Evolutionary conservation across 2,329 filamentous ascomycete genomes (phyloP), one percentile per base, ranked within the genome.

Genomic region (Aspergillus novofumigatus): DNA sequence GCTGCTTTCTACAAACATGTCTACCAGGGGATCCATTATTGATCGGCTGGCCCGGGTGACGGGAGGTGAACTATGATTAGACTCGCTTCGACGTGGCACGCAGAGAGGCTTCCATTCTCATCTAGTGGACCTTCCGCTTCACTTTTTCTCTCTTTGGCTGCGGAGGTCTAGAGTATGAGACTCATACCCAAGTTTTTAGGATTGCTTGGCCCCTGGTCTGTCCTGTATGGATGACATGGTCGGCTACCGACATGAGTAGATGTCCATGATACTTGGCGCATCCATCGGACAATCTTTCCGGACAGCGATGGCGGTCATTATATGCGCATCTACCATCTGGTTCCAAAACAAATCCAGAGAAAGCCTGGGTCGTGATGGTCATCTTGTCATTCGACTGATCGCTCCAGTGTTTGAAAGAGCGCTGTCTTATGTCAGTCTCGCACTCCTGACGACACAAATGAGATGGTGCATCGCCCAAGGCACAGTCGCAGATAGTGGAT

Each of bases 1-100:
- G 28, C 29, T 26, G 14, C n/a, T 17, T 35, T 21, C 14, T 21
- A 32, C 32, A 41, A 20, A 21, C 29, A 51, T 35, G 28, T 17
- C 17, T 42, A 23, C 52, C 48, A 42, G 35, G 48, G 8, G 8
- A 51, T 41, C 49, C 23, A 41, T 21, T 23, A 35, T 49, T 32
- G 23, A 58, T 62, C 59, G 56, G 56, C 52, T 55, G 53, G 56
- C 48, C 29, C 53, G 47, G 56, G 59, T 62, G 54, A 57, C 57
- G 57, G 56, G 57, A 42, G 55, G 52, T 47, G 52, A 53, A 54
- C 52, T 48, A 28, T n/a, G 26, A 11, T n/a, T 20, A 28, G 6
- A 10, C 57, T 54, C 48, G 35, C 32, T 55, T 64, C 62, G 57
- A 67, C 65, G 65, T 67, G 65, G 65, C 65, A 66, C 49, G 58